These are phyloP conservation scores for Babesia bigemina DNA, from an alignment of 169 alveolate species.

Conservation along the genomic window DNA sequence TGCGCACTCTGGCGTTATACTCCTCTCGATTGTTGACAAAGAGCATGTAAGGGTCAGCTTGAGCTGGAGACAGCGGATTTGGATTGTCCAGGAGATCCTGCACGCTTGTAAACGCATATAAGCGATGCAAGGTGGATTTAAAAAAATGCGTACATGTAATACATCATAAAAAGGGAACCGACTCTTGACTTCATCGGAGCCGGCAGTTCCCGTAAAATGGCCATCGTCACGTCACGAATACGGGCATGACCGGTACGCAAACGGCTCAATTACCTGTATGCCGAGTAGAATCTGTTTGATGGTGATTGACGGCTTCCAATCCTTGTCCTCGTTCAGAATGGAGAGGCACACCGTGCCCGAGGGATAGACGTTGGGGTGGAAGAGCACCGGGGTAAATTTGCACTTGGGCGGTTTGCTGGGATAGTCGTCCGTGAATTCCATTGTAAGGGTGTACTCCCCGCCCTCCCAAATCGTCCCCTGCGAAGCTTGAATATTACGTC, in stretches of 20 bases:
- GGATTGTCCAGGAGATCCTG: conserved; percentile 96
- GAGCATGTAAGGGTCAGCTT: conserved; percentile 93
- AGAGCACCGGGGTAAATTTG: conserved; percentile 93
- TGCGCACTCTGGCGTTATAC: conserved; percentile 80
- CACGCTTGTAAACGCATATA: background rate
- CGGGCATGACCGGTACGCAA: no score
- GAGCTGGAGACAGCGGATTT: conserved; percentile 96
- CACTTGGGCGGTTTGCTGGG: conserved; percentile 99
- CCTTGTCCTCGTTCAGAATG: conserved; percentile 99
- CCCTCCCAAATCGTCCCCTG: conserved; percentile 95
- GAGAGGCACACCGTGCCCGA: conserved; percentile 98
- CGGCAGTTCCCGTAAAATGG: no score
- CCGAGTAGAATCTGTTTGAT: conserved; percentile 96
- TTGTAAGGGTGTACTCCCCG: conserved; percentile 94
- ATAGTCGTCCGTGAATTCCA: conserved; percentile 98
- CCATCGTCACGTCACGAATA: no score
- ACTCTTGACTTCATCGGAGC: background rate
- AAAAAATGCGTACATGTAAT: no score
- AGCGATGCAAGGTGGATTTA: background rate
- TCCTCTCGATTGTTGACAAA: conserved; percentile 91
- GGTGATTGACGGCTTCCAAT: conserved; percentile 99
- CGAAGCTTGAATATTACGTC: background rate
- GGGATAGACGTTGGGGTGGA: conserved; percentile 98
- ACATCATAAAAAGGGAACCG: background rate
- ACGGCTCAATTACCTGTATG: conserved; percentile 82